Percentiles rank a stretch among this genome's conserved stretches.
phyloP scores from a whole-genome alignment of 345 rosid species.

The Corchorus olitorius region DNA sequence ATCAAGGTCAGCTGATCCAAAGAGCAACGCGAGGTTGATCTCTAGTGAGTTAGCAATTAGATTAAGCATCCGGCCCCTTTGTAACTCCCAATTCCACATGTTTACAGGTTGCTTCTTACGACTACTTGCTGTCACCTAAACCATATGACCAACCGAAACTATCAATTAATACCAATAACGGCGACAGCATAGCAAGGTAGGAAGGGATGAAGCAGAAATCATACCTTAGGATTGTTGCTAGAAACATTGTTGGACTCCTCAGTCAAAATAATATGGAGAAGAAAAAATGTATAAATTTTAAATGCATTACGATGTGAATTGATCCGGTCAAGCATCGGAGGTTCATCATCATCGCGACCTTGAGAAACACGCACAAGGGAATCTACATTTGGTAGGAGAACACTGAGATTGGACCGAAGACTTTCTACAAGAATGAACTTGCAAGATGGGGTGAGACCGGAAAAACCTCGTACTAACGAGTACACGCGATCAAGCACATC shows the following conservation, averaged over 20 bases:
- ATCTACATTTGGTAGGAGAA: conserved; percentile 93
- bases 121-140: conserved; percentile 52
- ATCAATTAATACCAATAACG: conserved; percentile 13
- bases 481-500: conserved; percentile 82
- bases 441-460: conserved; percentile 53
- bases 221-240: conserved; percentile 61
- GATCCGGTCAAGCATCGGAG: conserved; percentile 55
- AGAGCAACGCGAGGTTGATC: conserved; percentile 83
- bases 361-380: conserved; percentile 61
- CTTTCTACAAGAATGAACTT: conserved; percentile 77
- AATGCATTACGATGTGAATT: conserved; percentile 87
- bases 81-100: conserved; percentile 91
- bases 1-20: conserved; percentile 79
- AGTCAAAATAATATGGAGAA: conserved; percentile 53
- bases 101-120: conserved; percentile 68
- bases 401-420: conserved; percentile 85
- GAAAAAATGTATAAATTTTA: conserved; percentile 86
- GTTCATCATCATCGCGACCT: conserved; percentile 49
- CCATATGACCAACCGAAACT: conserved; percentile 25
- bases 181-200: neutral
- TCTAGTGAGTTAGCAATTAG: conserved; percentile 91
- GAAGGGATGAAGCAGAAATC: neutral
- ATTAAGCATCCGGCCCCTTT: conserved; percentile 79
- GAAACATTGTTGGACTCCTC: conserved; percentile 57
- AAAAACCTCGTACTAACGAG: conserved; percentile 61